Conservation (phyloP, 371 early-diverging fungal species). For the Actinomortierella ambigua region DNA sequence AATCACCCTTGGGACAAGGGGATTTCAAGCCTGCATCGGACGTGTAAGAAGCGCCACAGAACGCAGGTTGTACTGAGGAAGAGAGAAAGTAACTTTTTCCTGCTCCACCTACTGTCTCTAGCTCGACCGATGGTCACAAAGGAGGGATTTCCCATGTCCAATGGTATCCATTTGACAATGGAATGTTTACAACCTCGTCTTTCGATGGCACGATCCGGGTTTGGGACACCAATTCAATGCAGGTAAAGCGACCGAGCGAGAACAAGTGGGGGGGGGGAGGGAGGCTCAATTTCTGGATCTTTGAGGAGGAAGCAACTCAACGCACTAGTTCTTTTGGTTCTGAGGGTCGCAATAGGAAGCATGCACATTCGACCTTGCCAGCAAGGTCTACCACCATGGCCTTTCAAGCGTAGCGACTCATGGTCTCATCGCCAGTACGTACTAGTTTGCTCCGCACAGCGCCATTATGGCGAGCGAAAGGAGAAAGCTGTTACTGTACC, state of each 20-base stretch:
- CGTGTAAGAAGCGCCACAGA: too few relatives aligned
- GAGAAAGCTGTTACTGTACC: too few relatives aligned
- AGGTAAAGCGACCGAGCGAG: conserved; percentile 39
- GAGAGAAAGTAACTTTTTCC: conserved; percentile 1
- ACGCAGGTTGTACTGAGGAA: too few relatives aligned
- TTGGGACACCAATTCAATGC: conserved; percentile 85
- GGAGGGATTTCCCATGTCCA: conserved; percentile 71
- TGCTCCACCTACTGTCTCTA: not conserved
- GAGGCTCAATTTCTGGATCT: too few relatives aligned
- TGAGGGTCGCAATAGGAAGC: too few relatives aligned
- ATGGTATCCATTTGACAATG: conserved; percentile 90
- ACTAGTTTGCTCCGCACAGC: too few relatives aligned
- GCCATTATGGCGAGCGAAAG: too few relatives aligned
- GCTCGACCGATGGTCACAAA: conserved; percentile 59
- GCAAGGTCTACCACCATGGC: conserved; percentile 69
- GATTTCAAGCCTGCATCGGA: too few relatives aligned
- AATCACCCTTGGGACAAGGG: too few relatives aligned
- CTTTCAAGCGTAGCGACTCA: conserved; percentile 78
- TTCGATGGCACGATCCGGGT: conserved; percentile 80
- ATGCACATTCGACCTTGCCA: conserved; percentile 67
- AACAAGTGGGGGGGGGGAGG: too few relatives aligned
- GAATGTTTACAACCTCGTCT: conserved; percentile 85
- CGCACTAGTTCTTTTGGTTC: not conserved
- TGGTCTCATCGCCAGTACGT: conserved; percentile 79
- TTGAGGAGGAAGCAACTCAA: too few relatives aligned